These are phyloP conservation scores for Trichocomaceae sp. DNA, from an alignment of 2,329 filamentous ascomycete genomes.

Conservation along the genomic window DNA sequence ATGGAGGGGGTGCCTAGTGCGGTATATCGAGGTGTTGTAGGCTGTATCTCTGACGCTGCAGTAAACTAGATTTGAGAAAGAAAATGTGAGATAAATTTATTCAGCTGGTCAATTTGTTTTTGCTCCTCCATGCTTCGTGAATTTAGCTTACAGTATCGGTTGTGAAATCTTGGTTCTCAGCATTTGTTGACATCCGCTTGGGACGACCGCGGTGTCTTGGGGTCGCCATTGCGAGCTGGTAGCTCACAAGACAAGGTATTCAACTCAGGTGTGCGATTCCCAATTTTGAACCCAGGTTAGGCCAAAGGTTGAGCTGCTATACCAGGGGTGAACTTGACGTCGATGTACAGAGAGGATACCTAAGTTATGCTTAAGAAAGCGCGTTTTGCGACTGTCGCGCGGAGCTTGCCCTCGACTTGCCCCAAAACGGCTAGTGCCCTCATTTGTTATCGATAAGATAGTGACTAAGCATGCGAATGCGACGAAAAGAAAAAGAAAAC, in stretches of 20 bases:
- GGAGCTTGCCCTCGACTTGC: slow-evolving; percentile 6
- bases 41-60: slow-evolving; percentile 14
- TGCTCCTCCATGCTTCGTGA: neutral
- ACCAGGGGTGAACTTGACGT: neutral
- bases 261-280: neutral
- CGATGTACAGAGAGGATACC: neutral
- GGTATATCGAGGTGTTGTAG: slow-evolving; percentile 30
- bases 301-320: neutral
- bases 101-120: neutral
- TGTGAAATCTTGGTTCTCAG: slow-evolving; percentile 17
- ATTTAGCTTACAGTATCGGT: slow-evolving; percentile 4
- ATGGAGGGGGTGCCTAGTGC: slow-evolving; percentile 26
- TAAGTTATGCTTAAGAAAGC: neutral
- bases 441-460: slow-evolving; percentile 28
- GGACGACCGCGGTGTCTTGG: slow-evolving; percentile 11
- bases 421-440: slow-evolving; percentile 1
- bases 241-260: neutral
- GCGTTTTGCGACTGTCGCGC: slow-evolving; percentile 9
- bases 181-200: slow-evolving; percentile 13
- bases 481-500: slow-evolving; percentile 1
- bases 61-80: neutral
- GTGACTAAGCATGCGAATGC: slow-evolving; percentile 23
- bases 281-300: neutral
- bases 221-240: slow-evolving; percentile 5
- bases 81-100: neutral